Evolutionary conservation across 1,284 basidiomycete species (phyloP), one percentile per base, ranked within the genome.

Genomic region (Sphagnurus paluster): DNA sequence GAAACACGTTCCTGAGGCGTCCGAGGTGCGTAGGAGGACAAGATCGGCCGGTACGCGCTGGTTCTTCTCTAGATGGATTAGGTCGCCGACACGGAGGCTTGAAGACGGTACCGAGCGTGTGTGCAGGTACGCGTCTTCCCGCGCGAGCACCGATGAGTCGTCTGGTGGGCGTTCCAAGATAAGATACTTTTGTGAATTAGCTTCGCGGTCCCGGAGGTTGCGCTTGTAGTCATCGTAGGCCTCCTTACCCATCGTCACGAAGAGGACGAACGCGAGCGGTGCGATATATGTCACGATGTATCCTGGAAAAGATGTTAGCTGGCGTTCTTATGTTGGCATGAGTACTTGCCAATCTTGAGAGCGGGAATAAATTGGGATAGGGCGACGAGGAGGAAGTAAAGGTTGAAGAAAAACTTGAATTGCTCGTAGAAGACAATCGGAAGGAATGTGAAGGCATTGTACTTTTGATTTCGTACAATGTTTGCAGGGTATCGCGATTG

Each of bases 331-430:
- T 4, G 38, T 17, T 0, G 25, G 26, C 2, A 5, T 16, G 16
- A 19, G 23, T 9, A 72, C 80, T 42, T 45, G 90, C 91, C 94
- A 50, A 98, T 99, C 72, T 94, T 96, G 54, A 99, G 79, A 0
- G 95, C 90, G 3, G 96, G 97, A 7, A 99, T 76, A 60, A 99
- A 98, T 65, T 99, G 96, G 23, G 90, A 94, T 3, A 99, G 74
- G 0, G 97, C 96, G 11, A 99, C 97, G 10, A 98, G 84, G 3
- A 99, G 81, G 64, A 99, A 99, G 70, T 99, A 99, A 10, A 99
- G 79, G 66, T 99, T 99, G 85, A 98, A 99, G 76, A 99, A 99
- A 77, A 97, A 98, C 70, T 98, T 99, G 87, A 99, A 99, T 68
- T 99, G 97, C 67, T 98, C 95, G 68, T 98, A 99, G 64, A 99